These are phyloP conservation scores for Penicillium sp. DNA, from an alignment of 2,329 filamentous ascomycete species.

Conservation along the genomic window DNA sequence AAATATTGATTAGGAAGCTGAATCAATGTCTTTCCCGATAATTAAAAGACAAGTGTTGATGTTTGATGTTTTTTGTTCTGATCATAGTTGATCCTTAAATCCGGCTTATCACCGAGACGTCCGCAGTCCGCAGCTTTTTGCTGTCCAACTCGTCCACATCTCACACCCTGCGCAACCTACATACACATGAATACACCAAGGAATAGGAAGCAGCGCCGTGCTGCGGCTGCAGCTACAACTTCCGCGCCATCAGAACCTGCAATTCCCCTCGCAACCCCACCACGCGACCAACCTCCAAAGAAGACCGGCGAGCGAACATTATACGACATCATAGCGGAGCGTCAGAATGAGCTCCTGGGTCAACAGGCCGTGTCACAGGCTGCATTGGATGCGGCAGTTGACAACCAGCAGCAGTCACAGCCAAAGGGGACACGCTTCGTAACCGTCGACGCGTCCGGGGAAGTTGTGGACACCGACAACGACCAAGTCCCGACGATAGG, in stretches of 20 bases:
- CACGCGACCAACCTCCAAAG: slow-evolving; percentile 27
- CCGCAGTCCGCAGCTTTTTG: slow-evolving; percentile 4
- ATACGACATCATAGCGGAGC: slow-evolving; percentile 44
- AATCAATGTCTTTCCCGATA: not conserved
- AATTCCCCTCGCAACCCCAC: slow-evolving; percentile 19
- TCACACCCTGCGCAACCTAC: not conserved
- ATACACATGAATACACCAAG: slow-evolving; percentile 27
- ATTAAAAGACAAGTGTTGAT: not conserved
- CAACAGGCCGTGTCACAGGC: slow-evolving; percentile 3
- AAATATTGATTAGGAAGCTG: not conserved
- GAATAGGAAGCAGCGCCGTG: slow-evolving; percentile 42
- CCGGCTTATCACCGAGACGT: slow-evolving; percentile 11
- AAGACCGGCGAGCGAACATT: slow-evolving; percentile 36
- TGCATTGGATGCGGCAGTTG: not conserved
- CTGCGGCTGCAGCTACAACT: slow-evolving; percentile 22
- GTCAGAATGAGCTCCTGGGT: slow-evolving; percentile 34
- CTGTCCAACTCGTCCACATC: slow-evolving; percentile 3
- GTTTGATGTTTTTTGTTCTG: not conserved
- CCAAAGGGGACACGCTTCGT: slow-evolving; percentile 31
- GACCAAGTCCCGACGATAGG: slow-evolving; percentile 8
- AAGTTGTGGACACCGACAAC: slow-evolving; percentile 17
- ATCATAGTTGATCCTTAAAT: not conserved
- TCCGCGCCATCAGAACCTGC: slow-evolving; percentile 10
- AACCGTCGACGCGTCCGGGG: slow-evolving; percentile 29
- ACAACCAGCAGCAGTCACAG: slow-evolving; percentile 6